Evolutionary conservation across 2,329 filamentous ascomycete species (phyloP), one percentile per base, ranked within the genome.

Genomic region (Claviceps arundinis): DNA sequence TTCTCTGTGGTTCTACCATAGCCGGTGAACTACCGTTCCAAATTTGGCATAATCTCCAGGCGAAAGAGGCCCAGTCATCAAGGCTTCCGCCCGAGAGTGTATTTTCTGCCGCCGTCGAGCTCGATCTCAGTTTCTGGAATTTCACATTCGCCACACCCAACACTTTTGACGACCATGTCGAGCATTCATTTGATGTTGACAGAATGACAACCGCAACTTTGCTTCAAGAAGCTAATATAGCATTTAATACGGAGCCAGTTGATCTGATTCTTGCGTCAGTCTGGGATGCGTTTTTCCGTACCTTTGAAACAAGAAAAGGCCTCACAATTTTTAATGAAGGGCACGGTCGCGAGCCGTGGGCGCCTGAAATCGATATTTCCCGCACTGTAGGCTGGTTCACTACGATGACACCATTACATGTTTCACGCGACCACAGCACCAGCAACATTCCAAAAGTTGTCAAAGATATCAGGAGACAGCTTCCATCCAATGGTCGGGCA

Each of bases 381-480:
- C 48, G 60, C 19, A 70, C 66, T 1, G 64, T 69, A 1, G 68
- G 68, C 6, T 70, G 67, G 67, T 70, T 69, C 52, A 68, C 67
- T 1, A 64, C 63, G 1, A 56, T 69, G 30, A 59, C 50, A 1
- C 50, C 50, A 24, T 47, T 51, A 16, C 37, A 51, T 26, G 13
- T 51, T 37, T 47, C 44, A 9, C 34, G 50, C 16, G 50, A 43
- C 7, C 38, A 42, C n/a, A 13, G 37, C 2, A 47, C 6, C 22
- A 41, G 11, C 9, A 34, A 47, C 16, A 51, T n/a, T 43, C 37
- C 44, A 13, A 40, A 38, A 34, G 22, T 42, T 19, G 40, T 52
- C 17, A 52, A 52, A n/a, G 51, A 52, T 34, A 26, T 44, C 1
- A 24, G 51, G 22, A 43, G 47, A 7, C 46, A 46, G 13, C 26